Evolutionary conservation across 2,329 filamentous ascomycete genomes (phyloP).

Genomic region (Paraphaeosphaeria minitans): DNA sequence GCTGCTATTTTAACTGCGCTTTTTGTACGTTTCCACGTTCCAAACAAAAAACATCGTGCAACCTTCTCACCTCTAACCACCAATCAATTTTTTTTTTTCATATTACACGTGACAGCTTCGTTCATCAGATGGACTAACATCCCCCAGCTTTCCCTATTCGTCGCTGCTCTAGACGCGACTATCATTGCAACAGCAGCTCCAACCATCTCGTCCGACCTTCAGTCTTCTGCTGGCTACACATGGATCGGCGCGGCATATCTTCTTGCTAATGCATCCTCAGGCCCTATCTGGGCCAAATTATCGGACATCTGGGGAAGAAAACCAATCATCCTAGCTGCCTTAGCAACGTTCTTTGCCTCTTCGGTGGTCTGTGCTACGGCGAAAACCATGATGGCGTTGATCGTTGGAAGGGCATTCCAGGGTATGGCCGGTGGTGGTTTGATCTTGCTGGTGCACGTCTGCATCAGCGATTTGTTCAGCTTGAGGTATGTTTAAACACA

Average conservation of each 20-base stretch:
- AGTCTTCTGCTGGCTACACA: conserved; percentile 71
- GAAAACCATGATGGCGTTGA: conserved; percentile 63
- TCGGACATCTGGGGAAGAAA: conserved; percentile 65
- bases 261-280: conserved; percentile 69
- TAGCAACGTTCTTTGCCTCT: conserved; percentile 65
- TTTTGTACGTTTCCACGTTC: conserved; percentile 34
- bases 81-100: not conserved
- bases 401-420: conserved; percentile 65
- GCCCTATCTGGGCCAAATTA: conserved; percentile 72
- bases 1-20: conserved; percentile 38
- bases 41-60: not conserved
- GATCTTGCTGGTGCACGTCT: conserved; percentile 66
- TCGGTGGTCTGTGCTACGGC: conserved; percentile 64
- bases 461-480: conserved; percentile 67
- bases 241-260: conserved; percentile 80
- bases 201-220: conserved; percentile 66
- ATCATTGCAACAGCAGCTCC: conserved; percentile 70
- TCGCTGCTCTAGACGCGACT: conserved; percentile 56
- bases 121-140: not conserved
- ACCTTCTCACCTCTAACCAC: not conserved
- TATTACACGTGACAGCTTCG: not conserved
- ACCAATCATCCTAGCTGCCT: conserved; percentile 55
- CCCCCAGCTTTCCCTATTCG: conserved; percentile 46
- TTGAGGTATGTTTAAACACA: conserved; percentile 45
- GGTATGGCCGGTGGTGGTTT: conserved; percentile 68